phyloP scores from a whole-genome alignment of 2,329 filamentous ascomycete species.

The Penicillium sp. region DNA sequence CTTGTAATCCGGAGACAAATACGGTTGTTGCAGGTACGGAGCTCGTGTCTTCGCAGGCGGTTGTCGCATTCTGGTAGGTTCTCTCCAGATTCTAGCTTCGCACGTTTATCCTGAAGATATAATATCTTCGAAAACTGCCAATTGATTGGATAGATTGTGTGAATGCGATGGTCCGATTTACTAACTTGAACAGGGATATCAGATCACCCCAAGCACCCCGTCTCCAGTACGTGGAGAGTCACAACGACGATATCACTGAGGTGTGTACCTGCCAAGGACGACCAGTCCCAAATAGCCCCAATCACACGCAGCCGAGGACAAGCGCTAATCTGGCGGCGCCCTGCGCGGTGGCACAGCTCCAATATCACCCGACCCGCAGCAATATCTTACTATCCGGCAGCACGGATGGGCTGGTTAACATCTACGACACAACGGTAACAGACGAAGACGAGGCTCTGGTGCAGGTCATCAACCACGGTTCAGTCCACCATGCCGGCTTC shows the following conservation, averaged over 20 bases:
- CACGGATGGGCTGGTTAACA: slow-evolving; percentile 62
- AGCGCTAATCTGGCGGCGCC: slow-evolving; percentile 13
- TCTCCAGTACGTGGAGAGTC: slow-evolving; percentile 47
- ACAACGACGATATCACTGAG: slow-evolving; percentile 61
- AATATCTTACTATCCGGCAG: slow-evolving; percentile 59
- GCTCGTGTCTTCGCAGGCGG: slow-evolving; percentile 44
- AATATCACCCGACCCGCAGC: slow-evolving; percentile 53
- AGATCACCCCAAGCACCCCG: slow-evolving; percentile 37
- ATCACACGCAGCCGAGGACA: neutral
- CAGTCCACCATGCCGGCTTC: slow-evolving; percentile 62
- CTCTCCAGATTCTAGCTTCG: neutral
- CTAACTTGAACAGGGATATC: slow-evolving; percentile 43
- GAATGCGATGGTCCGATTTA: slow-evolving; percentile 3
- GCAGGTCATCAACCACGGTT: slow-evolving; percentile 63
- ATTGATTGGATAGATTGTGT: neutral
- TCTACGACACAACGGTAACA: slow-evolving; percentile 57
- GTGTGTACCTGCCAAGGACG: slow-evolving; percentile 25
- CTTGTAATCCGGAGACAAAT: slow-evolving; percentile 46
- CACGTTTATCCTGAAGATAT: neutral
- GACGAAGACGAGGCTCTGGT: slow-evolving; percentile 63
- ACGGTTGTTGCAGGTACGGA: slow-evolving; percentile 58
- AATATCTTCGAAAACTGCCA: neutral
- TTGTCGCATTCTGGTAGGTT: slow-evolving; percentile 46
- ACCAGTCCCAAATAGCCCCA: neutral
- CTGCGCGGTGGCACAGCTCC: slow-evolving; percentile 35